These are phyloP conservation scores for Teunomyces stri DNA, from an alignment of 805 yeast genomes.

Conservation along the genomic window DNA sequence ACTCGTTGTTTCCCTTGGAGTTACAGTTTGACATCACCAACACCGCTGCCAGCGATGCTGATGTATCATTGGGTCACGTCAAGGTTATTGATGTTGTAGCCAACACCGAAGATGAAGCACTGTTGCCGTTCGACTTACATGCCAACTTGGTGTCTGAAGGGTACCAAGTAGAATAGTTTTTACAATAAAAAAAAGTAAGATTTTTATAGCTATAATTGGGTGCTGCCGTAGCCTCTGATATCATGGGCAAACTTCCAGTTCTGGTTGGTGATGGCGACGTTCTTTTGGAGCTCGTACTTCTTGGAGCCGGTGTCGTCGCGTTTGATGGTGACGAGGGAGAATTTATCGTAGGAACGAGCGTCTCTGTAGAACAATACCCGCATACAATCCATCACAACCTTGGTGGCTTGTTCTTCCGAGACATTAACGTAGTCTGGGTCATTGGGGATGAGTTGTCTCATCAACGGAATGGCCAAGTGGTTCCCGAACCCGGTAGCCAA, in stretches of 20 bases:
- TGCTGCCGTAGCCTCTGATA: conserved; percentile 88
- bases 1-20: conserved; percentile 84
- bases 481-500: conserved; percentile 97
- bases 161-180: conserved; percentile 39
- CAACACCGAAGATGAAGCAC: conserved; percentile 47
- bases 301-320: conserved; percentile 35
- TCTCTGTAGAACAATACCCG: conserved; percentile 94
- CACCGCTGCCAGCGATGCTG: conserved; percentile 40
- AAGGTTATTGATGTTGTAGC: conserved; percentile 58
- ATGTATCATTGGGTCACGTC: conserved; percentile 60
- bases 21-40: conserved; percentile 55
- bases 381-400: conserved; percentile 82
- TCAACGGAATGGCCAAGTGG: conserved; percentile 87
- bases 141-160: conserved; percentile 57
- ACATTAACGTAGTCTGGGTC: conserved; percentile 74
- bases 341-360: conserved; percentile 88
- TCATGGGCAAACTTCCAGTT: conserved; percentile 88
- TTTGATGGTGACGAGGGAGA: conserved; percentile 73
- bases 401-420: conserved; percentile 70
- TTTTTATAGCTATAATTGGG: conserved; percentile 31
- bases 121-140: conserved; percentile 69
- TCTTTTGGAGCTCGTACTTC: conserved; percentile 61
- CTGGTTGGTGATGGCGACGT: conserved; percentile 68
- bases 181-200: not conserved
- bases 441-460: conserved; percentile 77